These are phyloP conservation scores for Acanthamoeba triangularis DNA, from an alignment of 208 protist genomes.

Conservation along the genomic window DNA sequence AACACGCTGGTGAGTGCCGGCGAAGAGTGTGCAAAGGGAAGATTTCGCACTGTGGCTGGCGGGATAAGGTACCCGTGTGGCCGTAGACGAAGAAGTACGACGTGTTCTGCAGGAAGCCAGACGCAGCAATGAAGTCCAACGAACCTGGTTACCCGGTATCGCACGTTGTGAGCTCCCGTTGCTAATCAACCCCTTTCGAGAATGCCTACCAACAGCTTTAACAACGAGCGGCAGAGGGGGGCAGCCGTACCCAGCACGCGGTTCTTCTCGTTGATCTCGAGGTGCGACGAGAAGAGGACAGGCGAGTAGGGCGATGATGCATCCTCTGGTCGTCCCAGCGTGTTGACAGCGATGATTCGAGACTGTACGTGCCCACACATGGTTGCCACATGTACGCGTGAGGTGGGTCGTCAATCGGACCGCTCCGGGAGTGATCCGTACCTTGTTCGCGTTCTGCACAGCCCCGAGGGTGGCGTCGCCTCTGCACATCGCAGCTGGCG, in stretches of 20 bases:
- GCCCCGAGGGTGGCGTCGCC: not conserved
- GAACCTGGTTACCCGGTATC: not conserved
- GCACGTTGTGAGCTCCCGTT: not conserved
- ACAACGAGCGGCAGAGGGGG: not conserved
- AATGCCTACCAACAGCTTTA: not conserved
- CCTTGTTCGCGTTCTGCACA: constrained; percentile 51
- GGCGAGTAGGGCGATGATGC: not conserved
- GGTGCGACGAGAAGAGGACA: not conserved
- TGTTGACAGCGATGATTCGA: constrained; percentile 17
- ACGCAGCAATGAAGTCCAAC: constrained; percentile 23
- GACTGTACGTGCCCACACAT: not conserved
- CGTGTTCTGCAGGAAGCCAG: constrained; percentile 31
- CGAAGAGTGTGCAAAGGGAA: not conserved
- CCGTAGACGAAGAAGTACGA: constrained; percentile 64
- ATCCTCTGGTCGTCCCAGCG: constrained; percentile 30
- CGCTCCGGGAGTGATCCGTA: not conserved
- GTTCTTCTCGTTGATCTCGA: constrained; percentile 32
- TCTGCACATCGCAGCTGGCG: not conserved
- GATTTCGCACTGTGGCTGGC: too few species aligned
- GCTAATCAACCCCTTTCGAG: too few species aligned
- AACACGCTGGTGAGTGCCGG: not conserved
- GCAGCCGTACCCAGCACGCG: not conserved
- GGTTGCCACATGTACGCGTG: not conserved
- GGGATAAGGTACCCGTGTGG: not conserved
- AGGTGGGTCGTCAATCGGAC: not conserved